These are phyloP conservation scores for Colletotrichum musicola DNA, from an alignment of 2,329 filamentous ascomycete genomes.

Conservation along the genomic window DNA sequence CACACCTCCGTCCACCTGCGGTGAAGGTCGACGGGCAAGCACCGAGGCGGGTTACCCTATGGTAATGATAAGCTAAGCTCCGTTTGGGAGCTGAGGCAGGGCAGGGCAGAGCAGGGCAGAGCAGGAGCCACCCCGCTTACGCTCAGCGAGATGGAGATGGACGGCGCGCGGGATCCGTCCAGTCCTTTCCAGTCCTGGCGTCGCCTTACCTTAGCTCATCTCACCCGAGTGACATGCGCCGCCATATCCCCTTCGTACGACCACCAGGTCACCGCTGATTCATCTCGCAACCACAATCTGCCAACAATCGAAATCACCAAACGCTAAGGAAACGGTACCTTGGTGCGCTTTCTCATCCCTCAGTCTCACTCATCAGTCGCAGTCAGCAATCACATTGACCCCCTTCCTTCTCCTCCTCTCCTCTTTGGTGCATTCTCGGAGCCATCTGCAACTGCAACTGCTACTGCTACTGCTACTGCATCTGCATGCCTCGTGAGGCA, in stretches of 20 bases:
- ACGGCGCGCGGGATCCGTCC: slow-evolving; percentile 32
- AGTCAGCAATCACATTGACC: not conserved
- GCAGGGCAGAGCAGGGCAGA: no score
- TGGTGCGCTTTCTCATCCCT: not conserved
- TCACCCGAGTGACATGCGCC: slow-evolving; percentile 32
- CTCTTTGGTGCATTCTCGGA: not conserved
- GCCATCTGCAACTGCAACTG: slow-evolving; percentile 7
- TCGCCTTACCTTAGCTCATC: slow-evolving; percentile 22
- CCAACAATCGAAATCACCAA: slow-evolving; percentile 6
- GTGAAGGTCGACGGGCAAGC: slow-evolving; percentile 20
- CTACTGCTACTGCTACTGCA: slow-evolving; percentile 5
- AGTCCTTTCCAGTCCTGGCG: not conserved
- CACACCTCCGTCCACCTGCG: slow-evolving; percentile 6
- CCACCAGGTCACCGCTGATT: slow-evolving; percentile 38
- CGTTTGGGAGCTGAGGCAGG: no score
- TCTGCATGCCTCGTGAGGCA: slow-evolving; percentile 28
- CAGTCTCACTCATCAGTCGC: not conserved
- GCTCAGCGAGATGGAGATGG: slow-evolving; percentile 6
- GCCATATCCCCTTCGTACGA: slow-evolving; percentile 21
- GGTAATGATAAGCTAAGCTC: no score
- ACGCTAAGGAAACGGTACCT: not conserved
- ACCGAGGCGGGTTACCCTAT: not conserved
- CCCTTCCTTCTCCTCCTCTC: not conserved
- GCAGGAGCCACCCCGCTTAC: not conserved
- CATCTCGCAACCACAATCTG: slow-evolving; percentile 21